A percentile compares a stretch with the other conserved stretches of the same genome.
Conservation (phyloP, 352 stramenopile species). For the Phytophthora nicotianae region DNA sequence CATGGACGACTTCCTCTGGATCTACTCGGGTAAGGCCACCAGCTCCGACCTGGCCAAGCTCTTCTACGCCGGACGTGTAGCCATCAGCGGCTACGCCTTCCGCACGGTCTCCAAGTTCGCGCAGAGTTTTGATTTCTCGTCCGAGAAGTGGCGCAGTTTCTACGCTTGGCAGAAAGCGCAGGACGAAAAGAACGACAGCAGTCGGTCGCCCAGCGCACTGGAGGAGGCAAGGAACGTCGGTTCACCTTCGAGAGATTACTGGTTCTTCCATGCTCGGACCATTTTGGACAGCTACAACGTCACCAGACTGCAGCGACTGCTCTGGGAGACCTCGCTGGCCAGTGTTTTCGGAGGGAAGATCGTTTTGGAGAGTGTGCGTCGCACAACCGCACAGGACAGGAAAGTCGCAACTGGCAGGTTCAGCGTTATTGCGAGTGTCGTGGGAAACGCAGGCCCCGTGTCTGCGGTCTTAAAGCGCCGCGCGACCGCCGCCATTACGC, state of each 20-base stretch:
- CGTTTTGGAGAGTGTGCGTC: conserved; percentile 58
- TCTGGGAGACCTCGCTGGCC: conserved; percentile 73
- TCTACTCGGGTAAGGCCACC: conserved; percentile 88
- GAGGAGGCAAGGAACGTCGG: conserved; percentile 56
- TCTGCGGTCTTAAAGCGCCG: conserved; percentile 31
- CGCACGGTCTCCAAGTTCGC: conserved; percentile 81
- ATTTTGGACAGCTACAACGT: conserved; percentile 72
- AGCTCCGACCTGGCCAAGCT: conserved; percentile 77
- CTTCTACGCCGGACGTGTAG: conserved; percentile 79
- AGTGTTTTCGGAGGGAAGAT: conserved; percentile 71
- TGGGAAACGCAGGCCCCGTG: conserved; percentile 28
- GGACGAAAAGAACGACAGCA: conserved; percentile 39
- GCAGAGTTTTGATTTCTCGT: conserved; percentile 88
- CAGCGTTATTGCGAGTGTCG: conserved; percentile 29
- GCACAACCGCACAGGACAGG: conserved; percentile 17
- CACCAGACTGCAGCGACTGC: conserved; percentile 69
- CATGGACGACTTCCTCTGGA: conserved; percentile 86
- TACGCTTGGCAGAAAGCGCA: conserved; percentile 66
- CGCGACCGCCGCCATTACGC: conserved; percentile 19
- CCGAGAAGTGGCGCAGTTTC: conserved; percentile 77
- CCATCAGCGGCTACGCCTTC: conserved; percentile 85
- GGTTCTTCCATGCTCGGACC: conserved; percentile 66
- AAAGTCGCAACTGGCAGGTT: conserved; percentile 23
- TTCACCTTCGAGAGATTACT: conserved; percentile 70
- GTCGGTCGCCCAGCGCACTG: conserved; percentile 36